These are phyloP conservation scores for Penicillium waksmanii DNA, from an alignment of 495 filamentous ascomycete genomes.

Conservation along the genomic window DNA sequence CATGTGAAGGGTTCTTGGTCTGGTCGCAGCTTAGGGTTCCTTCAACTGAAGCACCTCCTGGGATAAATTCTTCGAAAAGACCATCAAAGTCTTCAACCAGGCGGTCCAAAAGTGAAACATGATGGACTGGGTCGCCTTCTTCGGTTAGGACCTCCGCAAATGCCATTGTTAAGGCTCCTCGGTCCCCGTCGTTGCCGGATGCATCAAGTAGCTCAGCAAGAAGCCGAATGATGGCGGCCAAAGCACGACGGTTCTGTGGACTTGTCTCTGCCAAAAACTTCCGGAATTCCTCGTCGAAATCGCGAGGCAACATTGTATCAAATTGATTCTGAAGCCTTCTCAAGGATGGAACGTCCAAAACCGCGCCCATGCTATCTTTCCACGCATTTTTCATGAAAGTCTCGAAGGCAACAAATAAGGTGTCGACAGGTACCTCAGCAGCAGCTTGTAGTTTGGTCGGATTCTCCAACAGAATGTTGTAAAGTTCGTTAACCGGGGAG, in stretches of 20 bases:
- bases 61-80: constrained; percentile 75
- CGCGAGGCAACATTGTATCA: constrained; percentile 68
- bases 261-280: constrained; percentile 76
- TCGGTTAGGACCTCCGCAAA: constrained; percentile 87
- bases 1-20: constrained; percentile 45
- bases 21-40: constrained; percentile 50
- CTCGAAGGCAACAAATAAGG: constrained; percentile 92
- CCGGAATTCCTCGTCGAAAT: constrained; percentile 87
- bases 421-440: constrained; percentile 77
- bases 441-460: constrained; percentile 73
- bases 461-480: constrained; percentile 82
- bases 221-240: constrained; percentile 81
- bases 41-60: constrained; percentile 47
- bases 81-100: constrained; percentile 90
- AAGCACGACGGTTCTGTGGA: constrained; percentile 89
- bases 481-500: constrained; percentile 84
- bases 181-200: constrained; percentile 91
- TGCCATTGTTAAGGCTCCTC: constrained; percentile 84
- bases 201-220: constrained; percentile 89
- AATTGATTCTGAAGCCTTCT: constrained; percentile 74
- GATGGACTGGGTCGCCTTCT: constrained; percentile 76
- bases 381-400: constrained; percentile 90
- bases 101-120: constrained; percentile 88
- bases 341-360: constrained; percentile 68
- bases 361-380: constrained; percentile 83